Evolutionary conservation across 148 eudicot genomes (phyloP), one percentile per base, ranked within the genome.

Genomic region (Chenopodium suecicum): DNA sequence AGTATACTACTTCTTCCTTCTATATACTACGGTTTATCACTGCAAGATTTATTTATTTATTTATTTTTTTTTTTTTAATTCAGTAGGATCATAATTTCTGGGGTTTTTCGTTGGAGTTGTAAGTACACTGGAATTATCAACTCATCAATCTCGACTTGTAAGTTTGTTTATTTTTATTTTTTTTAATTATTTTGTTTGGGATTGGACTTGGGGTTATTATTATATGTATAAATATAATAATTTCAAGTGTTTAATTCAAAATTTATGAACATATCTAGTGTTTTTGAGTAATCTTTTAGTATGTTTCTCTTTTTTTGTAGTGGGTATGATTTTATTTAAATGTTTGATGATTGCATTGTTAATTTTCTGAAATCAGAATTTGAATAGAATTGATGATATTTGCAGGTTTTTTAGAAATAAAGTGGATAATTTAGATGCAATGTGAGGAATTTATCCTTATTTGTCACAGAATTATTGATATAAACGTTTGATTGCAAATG

Each of bases 71-170:
- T 25, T 37, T 37, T 37, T 37, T 37, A 37, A 37, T 37, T 37
- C 41, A 37, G 41, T 37, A 37, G 7, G 41, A 37, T 37, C 41
- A 37, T 37, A 68, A 74, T 47, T 25, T 81, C 60, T 54, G 60
- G 16, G 14, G 4, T 54, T 12, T 54, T 54, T 37, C 31, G 25
- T 56, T 56, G 22, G n/a, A 64, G 75, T 32, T 32, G 37, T 6
- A 37, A 37, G 69, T 47, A 31, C 19, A n/a, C 76, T 82, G 80
- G 84, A 82, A 68, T 8, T 68, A 20, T 67, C 84, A 12, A 70
- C 46, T 70, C 44, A 7, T 11, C 84, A 47, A 75, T 76, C 84
- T 76, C 84, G 80, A 66, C 13, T 69, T 8, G 84, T 82, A 74
- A 75, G 79, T 0, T 54, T 54, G 2, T 37, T 37, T 37, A 0